Base-by-base conservation (phyloP, 192 early-diverging fungal genomes). In the Phycomyces blakesleeanus region DNA sequence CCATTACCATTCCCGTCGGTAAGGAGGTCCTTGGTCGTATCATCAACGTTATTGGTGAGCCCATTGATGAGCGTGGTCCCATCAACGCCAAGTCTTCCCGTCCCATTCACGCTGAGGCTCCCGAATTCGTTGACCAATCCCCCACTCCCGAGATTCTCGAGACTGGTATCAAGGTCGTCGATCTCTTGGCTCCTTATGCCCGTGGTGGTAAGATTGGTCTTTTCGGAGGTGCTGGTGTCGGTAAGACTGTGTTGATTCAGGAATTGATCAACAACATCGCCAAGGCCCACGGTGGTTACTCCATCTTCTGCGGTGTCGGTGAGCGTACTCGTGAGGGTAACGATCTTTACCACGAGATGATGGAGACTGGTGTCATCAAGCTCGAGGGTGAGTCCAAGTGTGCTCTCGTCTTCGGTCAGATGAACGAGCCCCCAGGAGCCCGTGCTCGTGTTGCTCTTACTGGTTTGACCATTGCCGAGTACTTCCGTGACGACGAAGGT, bases 181-280 rank as follows among this genome's bases (percentile, higher is more conserved):
- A 98, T 80, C 86, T 98, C 69, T 89, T 98, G 58, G 94, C 95
- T 67, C 95, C 95, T 68, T 98, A 98, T 77, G 89, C 94, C 65
- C 85, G 88, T 89, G 95, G 95, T 84, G 93, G 93, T 79, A 98
- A 98, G 90, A 98, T 98, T 78, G 95, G 95, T 76, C 89, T 98
- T 68, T 96, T 98, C 79, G 95, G 95, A 67, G 95, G 95, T 91
- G 95, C 95, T 64, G 95, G 95, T 93, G 95, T 98, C 85, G 95
- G 95, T 76, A 98, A 98, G 87, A 98, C 95, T 83, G 95, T 98
- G 81, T 87, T 98, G 76, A 98, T 98, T 83, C 93, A 94, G 79
- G 95, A 98, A 85, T 87, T 98, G 72, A 98, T 96, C 83, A 98
- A 98, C 90, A 98, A 98, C 89, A 89, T 98, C 70, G 95, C 95